Evolutionary conservation across 1,139 yeast genomes (phyloP), one percentile per base, ranked within the genome.

Genomic region (Suhomyces bribrorum): DNA sequence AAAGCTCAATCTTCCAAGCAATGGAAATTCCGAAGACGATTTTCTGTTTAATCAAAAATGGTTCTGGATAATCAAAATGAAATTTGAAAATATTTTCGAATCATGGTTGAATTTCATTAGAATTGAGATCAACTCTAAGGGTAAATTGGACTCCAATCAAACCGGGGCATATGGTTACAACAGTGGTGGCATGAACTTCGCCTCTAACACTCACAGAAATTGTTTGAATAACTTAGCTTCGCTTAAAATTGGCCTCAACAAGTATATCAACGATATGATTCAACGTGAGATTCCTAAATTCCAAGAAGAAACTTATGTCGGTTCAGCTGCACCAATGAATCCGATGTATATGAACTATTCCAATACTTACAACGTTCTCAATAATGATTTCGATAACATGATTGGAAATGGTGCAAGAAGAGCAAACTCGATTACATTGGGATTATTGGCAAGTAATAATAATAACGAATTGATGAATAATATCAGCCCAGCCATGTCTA

Each of bases 31-130:
- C 14, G 50, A 48, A 5, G 61, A 54, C 7, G 56, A 54, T 16
- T 58, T 59, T 31, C 36, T 47, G 27, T 56, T 60, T 35, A 56
- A 56, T 39, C 54, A 49, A 18, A 58, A 54, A 35, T 59, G 62
- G 61, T 61, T 59, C 40, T 54, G 62, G 62, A 45, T 50, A 16
- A 43, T 58, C 17, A 58, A 57, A 35, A 39, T 49, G 32, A 59
- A 59, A 35, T 42, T 60, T 23, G 61, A 57, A 40, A 44, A 47
- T n/a, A 54, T 57, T n/a, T 56, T 57, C 34, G 62, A 57, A 28
- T 47, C 50, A n/a, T 61, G 64, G 64, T 40, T 57, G 38, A 49
- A 52, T 14, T 51, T 55, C 26, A 38, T 57, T 13, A 48, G 45
- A 23, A 23, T 17, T 18, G 45, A 47, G 24, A 47, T 47, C 14